A percentile compares a stretch with the other conserved stretches of the same genome.
Conservation (phyloP, 768 basidiomycete species). For the Suillus discolor region DNA sequence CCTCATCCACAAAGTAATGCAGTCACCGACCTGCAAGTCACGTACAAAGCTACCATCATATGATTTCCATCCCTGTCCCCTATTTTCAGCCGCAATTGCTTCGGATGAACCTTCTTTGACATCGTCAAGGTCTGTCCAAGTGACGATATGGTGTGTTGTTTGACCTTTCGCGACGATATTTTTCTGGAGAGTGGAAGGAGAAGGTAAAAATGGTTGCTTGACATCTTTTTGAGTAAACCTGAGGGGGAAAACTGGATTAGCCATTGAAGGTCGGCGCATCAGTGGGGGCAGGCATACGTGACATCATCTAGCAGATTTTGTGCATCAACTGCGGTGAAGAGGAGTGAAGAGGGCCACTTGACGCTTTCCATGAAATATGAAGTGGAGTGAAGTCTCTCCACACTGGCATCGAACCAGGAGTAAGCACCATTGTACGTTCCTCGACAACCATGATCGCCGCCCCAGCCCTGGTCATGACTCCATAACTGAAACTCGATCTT, state of each 20-base stretch:
- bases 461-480: conserved; percentile 10
- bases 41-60: conserved; percentile 10
- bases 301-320: neutral
- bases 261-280: neutral
- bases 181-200: conserved; percentile 5
- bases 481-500: conserved; percentile 13
- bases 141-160: conserved; percentile 2
- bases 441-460: neutral
- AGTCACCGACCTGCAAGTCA: conserved; percentile 7
- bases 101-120: conserved; percentile 4
- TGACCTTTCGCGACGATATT: neutral
- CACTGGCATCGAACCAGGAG: conserved; percentile 4
- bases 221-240: neutral
- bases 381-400: conserved; percentile 2
- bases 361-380: neutral
- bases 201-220: neutral
- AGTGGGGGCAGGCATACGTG: neutral
- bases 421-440: conserved; percentile 3
- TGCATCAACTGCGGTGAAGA: neutral
- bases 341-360: conserved; percentile 1
- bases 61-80: conserved; percentile 11
- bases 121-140: conserved; percentile 10
- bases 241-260: neutral
- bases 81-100: conserved; percentile 1
- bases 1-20: conserved; percentile 15